Percentiles rank a stretch among this genome's conserved stretches.
Conservation (phyloP, 2,329 filamentous ascomycete species). For the Fusarium buharicum region DNA sequence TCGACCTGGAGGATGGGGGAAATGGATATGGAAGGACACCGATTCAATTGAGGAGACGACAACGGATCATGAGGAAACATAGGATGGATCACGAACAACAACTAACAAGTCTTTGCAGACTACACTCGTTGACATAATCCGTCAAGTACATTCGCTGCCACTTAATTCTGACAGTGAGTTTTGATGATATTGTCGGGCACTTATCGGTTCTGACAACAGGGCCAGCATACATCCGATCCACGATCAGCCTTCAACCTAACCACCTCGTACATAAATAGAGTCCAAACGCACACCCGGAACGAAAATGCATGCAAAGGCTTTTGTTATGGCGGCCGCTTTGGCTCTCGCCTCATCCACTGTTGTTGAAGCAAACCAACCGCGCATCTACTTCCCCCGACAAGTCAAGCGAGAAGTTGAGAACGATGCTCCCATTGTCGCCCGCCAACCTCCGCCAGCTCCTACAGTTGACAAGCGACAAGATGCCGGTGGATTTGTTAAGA, state of each 20-base stretch:
- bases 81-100: not conserved
- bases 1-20: not conserved
- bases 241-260: conserved; percentile 32
- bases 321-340: conserved; percentile 60
- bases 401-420: conserved; percentile 64
- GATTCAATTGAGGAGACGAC: not conserved
- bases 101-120: conserved; percentile 38
- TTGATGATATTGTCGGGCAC: not conserved
- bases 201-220: conserved; percentile 13
- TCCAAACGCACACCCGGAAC: conserved; percentile 18
- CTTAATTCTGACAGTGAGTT: conserved; percentile 59
- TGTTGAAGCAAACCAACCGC: conserved; percentile 59
- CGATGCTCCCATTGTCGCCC: conserved; percentile 51
- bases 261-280: conserved; percentile 36
- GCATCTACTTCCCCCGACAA: conserved; percentile 67
- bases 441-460: conserved; percentile 31
- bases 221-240: conserved; percentile 36
- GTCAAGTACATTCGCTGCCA: conserved; percentile 70
- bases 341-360: conserved; percentile 59
- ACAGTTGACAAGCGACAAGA: conserved; percentile 29
- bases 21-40: too few relatives aligned
- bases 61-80: not conserved
- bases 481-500: conserved; percentile 42
- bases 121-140: conserved; percentile 63
- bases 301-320: conserved; percentile 62